phyloP scores from a whole-genome alignment of 805 yeast species.

The Candida krabiensis region DNA sequence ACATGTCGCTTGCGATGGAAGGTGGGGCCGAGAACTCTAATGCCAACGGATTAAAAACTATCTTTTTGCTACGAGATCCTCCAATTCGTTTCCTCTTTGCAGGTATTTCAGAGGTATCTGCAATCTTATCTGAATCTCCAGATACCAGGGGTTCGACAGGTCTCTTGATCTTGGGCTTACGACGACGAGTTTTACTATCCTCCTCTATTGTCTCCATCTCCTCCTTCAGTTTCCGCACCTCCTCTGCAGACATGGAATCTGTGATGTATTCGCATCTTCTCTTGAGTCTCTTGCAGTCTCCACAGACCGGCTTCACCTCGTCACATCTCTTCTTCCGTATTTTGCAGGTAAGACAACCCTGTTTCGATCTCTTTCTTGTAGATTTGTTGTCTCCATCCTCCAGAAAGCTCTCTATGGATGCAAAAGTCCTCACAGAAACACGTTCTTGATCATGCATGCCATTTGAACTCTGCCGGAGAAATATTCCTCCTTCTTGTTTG shows the following conservation, averaged over 20 bases:
- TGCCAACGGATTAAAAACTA: conserved; percentile 32
- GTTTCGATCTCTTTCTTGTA: conserved; percentile 42
- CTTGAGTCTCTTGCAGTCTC: conserved; percentile 46
- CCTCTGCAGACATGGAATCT: conserved; percentile 41
- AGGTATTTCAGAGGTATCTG: too few relatives aligned
- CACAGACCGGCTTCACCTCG: conserved; percentile 49
- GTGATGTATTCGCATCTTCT: conserved; percentile 52
- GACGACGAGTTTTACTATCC: conserved; percentile 40
- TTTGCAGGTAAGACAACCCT: conserved; percentile 72
- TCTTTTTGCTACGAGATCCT: conserved; percentile 7
- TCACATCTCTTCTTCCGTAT: conserved; percentile 61
- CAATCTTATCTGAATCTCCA: too few relatives aligned
- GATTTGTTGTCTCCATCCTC: too few relatives aligned
- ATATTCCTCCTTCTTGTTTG: too few relatives aligned
- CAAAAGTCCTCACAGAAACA: too few relatives aligned
- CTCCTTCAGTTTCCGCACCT: conserved; percentile 35
- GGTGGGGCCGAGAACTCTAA: conserved; percentile 17
- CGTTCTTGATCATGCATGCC: too few relatives aligned
- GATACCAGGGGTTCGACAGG: conserved; percentile 1
- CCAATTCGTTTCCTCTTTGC: too few relatives aligned
- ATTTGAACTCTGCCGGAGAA: too few relatives aligned
- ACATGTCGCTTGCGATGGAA: neutral
- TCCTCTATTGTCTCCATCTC: conserved; percentile 42
- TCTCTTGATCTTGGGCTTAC: conserved; percentile 28
- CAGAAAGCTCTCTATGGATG: too few relatives aligned